A percentile compares a stretch with the other conserved stretches of the same genome.
phyloP scores from a whole-genome alignment of 2,329 filamentous ascomycete species.

The Botrytis squamosa region DNA sequence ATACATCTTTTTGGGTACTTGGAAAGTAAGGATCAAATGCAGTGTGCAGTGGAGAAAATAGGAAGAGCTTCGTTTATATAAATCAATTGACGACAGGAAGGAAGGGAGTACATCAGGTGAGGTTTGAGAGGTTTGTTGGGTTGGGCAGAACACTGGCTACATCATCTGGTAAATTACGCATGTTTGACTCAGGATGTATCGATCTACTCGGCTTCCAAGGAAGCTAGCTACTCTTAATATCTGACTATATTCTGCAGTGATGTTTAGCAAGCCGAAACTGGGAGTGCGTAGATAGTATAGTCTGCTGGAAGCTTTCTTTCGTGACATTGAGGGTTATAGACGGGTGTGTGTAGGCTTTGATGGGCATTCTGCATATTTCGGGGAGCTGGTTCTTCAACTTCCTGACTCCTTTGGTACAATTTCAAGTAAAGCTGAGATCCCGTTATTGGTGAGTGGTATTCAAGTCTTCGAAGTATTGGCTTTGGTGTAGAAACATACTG shows the following conservation, averaged over 20 bases:
- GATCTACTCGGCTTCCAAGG: not conserved
- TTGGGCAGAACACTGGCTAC: not conserved
- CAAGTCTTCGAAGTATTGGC: not conserved
- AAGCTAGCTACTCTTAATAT: not conserved
- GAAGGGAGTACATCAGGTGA: not conserved
- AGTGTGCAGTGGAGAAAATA: not conserved
- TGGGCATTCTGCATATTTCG: not conserved
- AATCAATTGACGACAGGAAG: not conserved
- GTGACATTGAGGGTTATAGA: not conserved
- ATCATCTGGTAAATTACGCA: not conserved
- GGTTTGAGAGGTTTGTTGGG: not conserved
- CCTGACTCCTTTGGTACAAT: not conserved
- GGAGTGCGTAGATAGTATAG: not conserved
- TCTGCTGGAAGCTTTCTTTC: not conserved
- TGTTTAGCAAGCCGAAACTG: not conserved
- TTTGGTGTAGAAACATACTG: not conserved
- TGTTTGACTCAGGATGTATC: not conserved
- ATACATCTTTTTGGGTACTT: not conserved
- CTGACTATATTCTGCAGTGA: not conserved
- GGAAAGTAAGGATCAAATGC: not conserved
- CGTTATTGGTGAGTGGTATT: not conserved
- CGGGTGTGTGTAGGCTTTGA: not conserved
- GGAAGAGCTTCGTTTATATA: not conserved
- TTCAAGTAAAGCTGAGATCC: not conserved
- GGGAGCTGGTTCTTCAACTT: fast-evolving